Conservation (phyloP, 2,329 filamentous ascomycete genomes). For the Colletotrichum godetiae region DNA sequence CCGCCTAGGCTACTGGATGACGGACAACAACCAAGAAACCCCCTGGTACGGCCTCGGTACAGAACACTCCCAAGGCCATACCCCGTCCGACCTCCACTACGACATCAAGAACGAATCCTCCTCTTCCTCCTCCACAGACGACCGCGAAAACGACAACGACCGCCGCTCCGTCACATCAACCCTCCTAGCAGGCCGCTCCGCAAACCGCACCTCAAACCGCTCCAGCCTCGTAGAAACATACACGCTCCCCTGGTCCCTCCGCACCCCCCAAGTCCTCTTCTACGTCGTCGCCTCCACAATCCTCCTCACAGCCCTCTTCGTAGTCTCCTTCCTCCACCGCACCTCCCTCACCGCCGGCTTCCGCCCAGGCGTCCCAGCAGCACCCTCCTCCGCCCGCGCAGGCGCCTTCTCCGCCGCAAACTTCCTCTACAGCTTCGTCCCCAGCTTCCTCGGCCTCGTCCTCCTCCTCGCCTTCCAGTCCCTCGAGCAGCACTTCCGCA, state of each 20-base stretch:
- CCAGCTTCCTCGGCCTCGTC: slow-evolving; percentile 73
- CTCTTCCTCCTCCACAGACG: slow-evolving; percentile 1
- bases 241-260: slow-evolving; percentile 83
- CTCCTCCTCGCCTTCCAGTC: slow-evolving; percentile 75
- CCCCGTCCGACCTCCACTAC: slow-evolving; percentile 33
- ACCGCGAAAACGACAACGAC: slow-evolving; percentile 35
- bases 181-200: slow-evolving; percentile 60
- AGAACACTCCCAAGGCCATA: slow-evolving; percentile 53
- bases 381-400: slow-evolving; percentile 59
- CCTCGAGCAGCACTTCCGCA: slow-evolving; percentile 73
- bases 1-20: slow-evolving; percentile 88
- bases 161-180: slow-evolving; percentile 39
- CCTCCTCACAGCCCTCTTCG: slow-evolving; percentile 76
- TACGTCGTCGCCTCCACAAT: slow-evolving; percentile 71
- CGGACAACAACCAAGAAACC: slow-evolving; percentile 69
- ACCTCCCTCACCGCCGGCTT: slow-evolving; percentile 78
- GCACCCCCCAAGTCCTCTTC: slow-evolving; percentile 71
- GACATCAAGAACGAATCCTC: slow-evolving; percentile 38
- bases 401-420: slow-evolving; percentile 84
- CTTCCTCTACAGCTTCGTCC: slow-evolving; percentile 86
- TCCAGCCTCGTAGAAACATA: slow-evolving; percentile 44
- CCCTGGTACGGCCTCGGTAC: slow-evolving; percentile 84
- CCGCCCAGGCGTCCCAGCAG: slow-evolving; percentile 71
- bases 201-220: not conserved
- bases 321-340: slow-evolving; percentile 81